A percentile compares a stretch with the other conserved stretches of the same genome.
These are phyloP conservation scores for Linderniella brevidens DNA, from an alignment of 257 asterid genomes.

Conservation along the genomic window DNA sequence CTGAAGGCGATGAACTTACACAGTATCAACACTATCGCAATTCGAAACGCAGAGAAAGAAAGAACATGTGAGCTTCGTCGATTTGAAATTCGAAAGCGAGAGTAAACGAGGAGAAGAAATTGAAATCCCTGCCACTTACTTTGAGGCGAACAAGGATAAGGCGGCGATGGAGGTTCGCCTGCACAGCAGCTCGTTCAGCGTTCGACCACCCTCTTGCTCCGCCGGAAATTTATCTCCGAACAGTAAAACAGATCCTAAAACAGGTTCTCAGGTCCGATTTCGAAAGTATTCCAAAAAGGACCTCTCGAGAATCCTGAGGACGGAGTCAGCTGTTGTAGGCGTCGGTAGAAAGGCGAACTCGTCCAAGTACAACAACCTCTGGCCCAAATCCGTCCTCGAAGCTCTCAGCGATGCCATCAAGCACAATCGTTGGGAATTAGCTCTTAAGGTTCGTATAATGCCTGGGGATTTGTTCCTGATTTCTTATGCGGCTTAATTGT, in stretches of 20 bases:
- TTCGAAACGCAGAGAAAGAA: too few relatives aligned
- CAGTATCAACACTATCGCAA: too few relatives aligned
- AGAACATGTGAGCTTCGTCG: too few relatives aligned
- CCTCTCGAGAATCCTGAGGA: slow-evolving; percentile 52
- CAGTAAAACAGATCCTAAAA: slow-evolving; percentile 14
- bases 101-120: too few relatives aligned
- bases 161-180: slow-evolving; percentile 45
- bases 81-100: too few relatives aligned
- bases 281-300: slow-evolving; percentile 37
- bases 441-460: slow-evolving; percentile 50
- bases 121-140: too few relatives aligned
- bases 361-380: slow-evolving; percentile 52
- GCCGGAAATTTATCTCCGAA: slow-evolving; percentile 19
- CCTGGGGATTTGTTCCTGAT: background rate
- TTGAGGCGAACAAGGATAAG: too few relatives aligned
- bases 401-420: slow-evolving; percentile 59
- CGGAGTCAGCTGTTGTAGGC: slow-evolving; percentile 56
- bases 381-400: slow-evolving; percentile 73
- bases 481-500: background rate
- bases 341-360: slow-evolving; percentile 65
- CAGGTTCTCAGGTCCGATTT: slow-evolving; percentile 18
- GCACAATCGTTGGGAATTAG: slow-evolving; percentile 62
- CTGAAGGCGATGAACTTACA: too few relatives aligned
- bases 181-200: slow-evolving; percentile 13
- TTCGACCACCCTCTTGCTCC: slow-evolving; percentile 14